Percentiles rank a stretch among this genome's conserved stretches.
Conservation (phyloP, 352 stramenopile species). For the Phytophthora pisi region DNA sequence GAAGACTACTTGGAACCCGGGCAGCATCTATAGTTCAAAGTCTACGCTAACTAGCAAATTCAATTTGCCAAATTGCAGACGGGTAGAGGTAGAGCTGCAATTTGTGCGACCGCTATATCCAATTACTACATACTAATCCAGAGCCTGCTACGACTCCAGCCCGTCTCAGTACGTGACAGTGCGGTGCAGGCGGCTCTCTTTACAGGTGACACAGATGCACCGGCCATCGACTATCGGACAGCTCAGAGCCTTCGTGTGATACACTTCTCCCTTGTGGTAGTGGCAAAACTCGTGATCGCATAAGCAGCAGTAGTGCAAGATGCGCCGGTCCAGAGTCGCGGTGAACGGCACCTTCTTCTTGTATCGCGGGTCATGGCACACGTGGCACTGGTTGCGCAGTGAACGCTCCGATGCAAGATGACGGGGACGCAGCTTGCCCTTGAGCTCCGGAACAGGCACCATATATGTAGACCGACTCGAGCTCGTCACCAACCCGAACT, state of each 20-base stretch:
- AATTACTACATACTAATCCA: neutral
- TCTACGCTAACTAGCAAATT: too few relatives aligned
- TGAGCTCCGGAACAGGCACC: slow-evolving; percentile 79
- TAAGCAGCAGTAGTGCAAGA: slow-evolving; percentile 83
- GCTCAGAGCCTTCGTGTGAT: slow-evolving; percentile 79
- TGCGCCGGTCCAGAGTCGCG: slow-evolving; percentile 65
- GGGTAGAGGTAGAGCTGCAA: too few relatives aligned
- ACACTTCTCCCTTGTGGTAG: slow-evolving; percentile 81
- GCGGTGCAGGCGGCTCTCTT: slow-evolving; percentile 63
- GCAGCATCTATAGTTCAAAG: too few relatives aligned
- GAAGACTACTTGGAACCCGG: too few relatives aligned
- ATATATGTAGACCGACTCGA: slow-evolving; percentile 88
- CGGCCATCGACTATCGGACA: slow-evolving; percentile 80
- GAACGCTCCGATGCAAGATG: slow-evolving; percentile 41
- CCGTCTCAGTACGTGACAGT: slow-evolving; percentile 52
- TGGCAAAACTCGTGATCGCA: slow-evolving; percentile 87
- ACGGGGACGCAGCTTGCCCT: slow-evolving; percentile 57
- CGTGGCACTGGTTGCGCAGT: slow-evolving; percentile 72
- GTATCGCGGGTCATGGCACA: slow-evolving; percentile 67
- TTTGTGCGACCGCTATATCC: too few relatives aligned
- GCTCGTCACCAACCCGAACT: slow-evolving; percentile 73
- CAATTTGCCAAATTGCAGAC: too few relatives aligned
- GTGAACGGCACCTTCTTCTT: slow-evolving; percentile 75
- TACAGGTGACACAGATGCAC: slow-evolving; percentile 78
- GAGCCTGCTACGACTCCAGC: slow-evolving; percentile 1